Evolutionary conservation across 148 eudicot species (phyloP).

Genomic region (Chenopodium album): DNA sequence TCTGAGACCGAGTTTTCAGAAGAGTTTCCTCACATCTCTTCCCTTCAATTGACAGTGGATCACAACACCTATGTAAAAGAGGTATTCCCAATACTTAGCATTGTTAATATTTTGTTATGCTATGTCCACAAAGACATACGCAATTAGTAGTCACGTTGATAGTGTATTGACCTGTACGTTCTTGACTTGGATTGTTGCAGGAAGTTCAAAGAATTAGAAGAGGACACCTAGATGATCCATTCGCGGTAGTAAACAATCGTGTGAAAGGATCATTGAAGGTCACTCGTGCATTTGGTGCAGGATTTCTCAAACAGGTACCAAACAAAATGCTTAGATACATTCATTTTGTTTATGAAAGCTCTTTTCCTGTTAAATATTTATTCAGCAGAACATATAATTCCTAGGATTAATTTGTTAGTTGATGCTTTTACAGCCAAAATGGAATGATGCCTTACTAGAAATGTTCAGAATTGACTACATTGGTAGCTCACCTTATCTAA

Average conservation of each 20-base stretch:
- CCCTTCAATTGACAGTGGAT: constrained; percentile 80
- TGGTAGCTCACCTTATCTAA: constrained; percentile 71
- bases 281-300: constrained; percentile 97
- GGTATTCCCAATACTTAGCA: constrained; percentile 35
- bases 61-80: constrained; percentile 77
- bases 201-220: constrained; percentile 70
- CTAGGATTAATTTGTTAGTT: background rate
- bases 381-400: background rate
- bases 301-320: constrained; percentile 93
- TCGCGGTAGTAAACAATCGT: constrained; percentile 68
- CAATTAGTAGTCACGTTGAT: too few species aligned
- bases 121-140: background rate
- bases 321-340: background rate
- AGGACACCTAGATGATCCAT: constrained; percentile 77
- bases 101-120: background rate
- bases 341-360: background rate
- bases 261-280: constrained; percentile 96
- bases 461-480: constrained; percentile 72
- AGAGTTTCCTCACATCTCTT: constrained; percentile 56
- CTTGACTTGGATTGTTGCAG: constrained; percentile 33
- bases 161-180: background rate
- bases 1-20: constrained; percentile 58
- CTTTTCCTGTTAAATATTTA: background rate
- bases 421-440: constrained; percentile 58
- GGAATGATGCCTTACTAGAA: constrained; percentile 79